Evolutionary conservation across 176 grass and related monocot genomes (phyloP), one percentile per base, ranked within the genome.

Genomic region (Canna indica): DNA sequence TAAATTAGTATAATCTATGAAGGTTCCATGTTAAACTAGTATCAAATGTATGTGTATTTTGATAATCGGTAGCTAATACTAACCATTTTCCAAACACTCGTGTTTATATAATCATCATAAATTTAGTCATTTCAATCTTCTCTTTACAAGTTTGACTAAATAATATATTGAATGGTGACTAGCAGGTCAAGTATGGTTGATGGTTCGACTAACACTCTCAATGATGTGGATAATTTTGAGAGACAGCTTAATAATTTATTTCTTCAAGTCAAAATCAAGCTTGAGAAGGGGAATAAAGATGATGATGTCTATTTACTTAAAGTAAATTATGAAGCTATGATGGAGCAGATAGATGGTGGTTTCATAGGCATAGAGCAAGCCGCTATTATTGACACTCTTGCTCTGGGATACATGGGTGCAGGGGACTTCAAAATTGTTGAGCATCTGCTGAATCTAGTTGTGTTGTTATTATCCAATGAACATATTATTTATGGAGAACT

Each of bases 271-370:
- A 83, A 71, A 69, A 60, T 15, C 30, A 73, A 69, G 47, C 27
- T 83, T 68, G 76, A 74, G 38, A 62, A 35, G 36, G 41, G 36
- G 45, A 58, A 83, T 66, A 74, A 48, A 36, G 75, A 74, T 28
- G 61, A 83, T 74, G 75, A 64, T 35, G 18, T 69, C n/a, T 25
- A 77, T 65, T n/a, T 77, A 29, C 75, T 77, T 77, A 47, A 46
- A 61, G 81, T 70, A 72, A 83, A 78, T 78, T 83, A 78, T 38
- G 70, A 78, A 57, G 53, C 46, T 39, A 75, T 83, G 28, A 78
- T 62, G n/a, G 75, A 61, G 8, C 70, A 83, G 27, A 83, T 83
- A 17, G 39, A 83, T 18, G 58, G 72, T 39, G 75, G 75, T 42
- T 61, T 33, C 14, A 78, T 60, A 67, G 75, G 75, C 32, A 74